Percentiles rank a stretch among this genome's conserved stretches.
Evolutionary conservation across 192 early-diverging fungal genomes (phyloP).

Genomic region (Entophlyctis luteolus): DNA sequence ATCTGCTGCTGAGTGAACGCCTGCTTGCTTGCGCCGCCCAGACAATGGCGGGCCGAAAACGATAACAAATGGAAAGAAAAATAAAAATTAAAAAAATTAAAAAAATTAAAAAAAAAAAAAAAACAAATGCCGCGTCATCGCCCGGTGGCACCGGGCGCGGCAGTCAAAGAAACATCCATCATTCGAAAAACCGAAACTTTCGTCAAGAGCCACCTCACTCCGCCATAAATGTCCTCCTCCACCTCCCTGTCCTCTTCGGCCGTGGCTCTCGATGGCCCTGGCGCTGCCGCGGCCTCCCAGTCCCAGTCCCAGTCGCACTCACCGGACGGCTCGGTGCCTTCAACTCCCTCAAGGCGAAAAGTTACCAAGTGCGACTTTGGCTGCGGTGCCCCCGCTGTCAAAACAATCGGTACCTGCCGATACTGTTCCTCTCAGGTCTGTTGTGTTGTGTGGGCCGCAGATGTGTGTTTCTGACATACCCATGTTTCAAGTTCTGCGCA

Average conservation of each 20-base stretch:
- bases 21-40: too few relatives aligned
- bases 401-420: slow-evolving; percentile 70
- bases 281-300: background rate
- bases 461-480: background rate
- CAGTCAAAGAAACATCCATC: too few relatives aligned
- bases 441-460: background rate
- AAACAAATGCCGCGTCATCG: background rate
- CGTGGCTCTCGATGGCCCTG: slow-evolving; percentile 28
- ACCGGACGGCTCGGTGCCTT: background rate
- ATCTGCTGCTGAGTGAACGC: background rate
- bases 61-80: background rate
- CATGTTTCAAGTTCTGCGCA: slow-evolving; percentile 52
- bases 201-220: too few relatives aligned
- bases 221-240: too few relatives aligned
- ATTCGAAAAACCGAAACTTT: too few relatives aligned
- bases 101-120: background rate
- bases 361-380: slow-evolving; percentile 23
- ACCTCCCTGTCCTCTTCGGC: slow-evolving; percentile 6
- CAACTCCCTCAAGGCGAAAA: slow-evolving; percentile 19
- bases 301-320: too few relatives aligned
- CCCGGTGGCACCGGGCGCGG: too few relatives aligned
- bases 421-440: slow-evolving; percentile 40
- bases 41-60: too few relatives aligned
- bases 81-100: background rate
- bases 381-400: slow-evolving; percentile 42